These are phyloP conservation scores for Annona squamosa DNA, from an alignment of 164 flowering plant genomes.

Conservation along the genomic window DNA sequence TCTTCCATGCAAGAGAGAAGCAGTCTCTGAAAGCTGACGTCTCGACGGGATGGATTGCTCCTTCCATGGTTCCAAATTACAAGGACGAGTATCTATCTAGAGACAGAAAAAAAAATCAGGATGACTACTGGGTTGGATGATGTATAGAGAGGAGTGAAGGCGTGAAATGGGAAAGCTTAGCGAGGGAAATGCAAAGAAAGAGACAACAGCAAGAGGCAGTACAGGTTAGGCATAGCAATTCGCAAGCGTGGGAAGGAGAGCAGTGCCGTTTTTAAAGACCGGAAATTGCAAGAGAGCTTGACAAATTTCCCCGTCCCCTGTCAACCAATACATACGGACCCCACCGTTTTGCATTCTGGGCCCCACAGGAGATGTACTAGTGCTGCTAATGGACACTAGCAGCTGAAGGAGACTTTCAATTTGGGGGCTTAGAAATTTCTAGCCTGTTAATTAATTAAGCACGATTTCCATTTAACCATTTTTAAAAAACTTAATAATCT, in stretches of 20 bases:
- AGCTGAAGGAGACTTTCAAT: neutral
- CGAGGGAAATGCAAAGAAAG: neutral
- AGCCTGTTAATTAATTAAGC: no score
- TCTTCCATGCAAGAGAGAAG: conserved; percentile 50
- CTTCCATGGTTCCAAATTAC: conserved; percentile 33
- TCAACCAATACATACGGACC: neutral
- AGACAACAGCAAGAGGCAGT: neutral
- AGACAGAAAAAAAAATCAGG: no score
- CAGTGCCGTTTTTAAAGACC: neutral
- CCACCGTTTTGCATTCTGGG: neutral
- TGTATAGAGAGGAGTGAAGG: no score
- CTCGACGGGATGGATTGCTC: conserved; percentile 39
- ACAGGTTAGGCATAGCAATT: neutral
- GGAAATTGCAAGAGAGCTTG: neutral
- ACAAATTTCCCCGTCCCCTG: neutral
- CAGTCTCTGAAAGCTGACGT: conserved; percentile 50
- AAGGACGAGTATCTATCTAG: neutral
- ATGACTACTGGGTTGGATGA: no score
- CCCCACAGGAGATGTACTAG: no score
- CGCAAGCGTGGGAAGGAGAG: neutral
- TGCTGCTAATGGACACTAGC: neutral
- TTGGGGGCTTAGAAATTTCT: neutral
- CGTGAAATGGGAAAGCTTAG: neutral
- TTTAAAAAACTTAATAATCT: no score
- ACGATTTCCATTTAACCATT: no score